These are phyloP conservation scores for Elongisporangium undulatum DNA, from an alignment of 352 stramenopile genomes.

Conservation along the genomic window DNA sequence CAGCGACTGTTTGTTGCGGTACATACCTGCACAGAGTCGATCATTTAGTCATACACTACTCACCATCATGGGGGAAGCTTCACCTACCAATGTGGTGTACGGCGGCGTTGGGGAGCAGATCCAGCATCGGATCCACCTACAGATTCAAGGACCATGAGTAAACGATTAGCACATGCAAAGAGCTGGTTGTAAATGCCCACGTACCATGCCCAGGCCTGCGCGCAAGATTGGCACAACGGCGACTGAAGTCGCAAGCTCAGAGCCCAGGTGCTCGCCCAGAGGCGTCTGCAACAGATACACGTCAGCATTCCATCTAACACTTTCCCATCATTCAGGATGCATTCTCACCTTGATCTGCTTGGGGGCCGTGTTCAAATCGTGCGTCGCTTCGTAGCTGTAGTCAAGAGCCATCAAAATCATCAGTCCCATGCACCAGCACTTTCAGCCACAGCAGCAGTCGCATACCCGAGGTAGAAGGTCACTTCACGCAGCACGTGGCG, in stretches of 20 bases:
- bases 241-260: conserved; percentile 89
- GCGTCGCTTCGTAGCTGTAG: conserved; percentile 74
- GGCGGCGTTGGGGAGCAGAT: conserved; percentile 93
- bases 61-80: conserved; percentile 9
- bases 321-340: neutral
- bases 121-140: conserved; percentile 95
- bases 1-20: conserved; percentile 88
- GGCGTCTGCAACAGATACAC: conserved; percentile 39
- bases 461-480: conserved; percentile 96
- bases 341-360: conserved; percentile 67
- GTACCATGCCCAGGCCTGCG: conserved; percentile 86
- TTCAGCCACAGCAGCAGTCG: too few species aligned
- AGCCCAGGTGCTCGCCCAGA: conserved; percentile 68
- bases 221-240: conserved; percentile 97
- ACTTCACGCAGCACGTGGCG: conserved; percentile 95
- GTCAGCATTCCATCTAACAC: neutral
- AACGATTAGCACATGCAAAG: neutral
- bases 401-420: neutral
- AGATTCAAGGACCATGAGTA: conserved; percentile 2
- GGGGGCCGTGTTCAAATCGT: conserved; percentile 54
- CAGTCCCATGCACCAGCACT: too few species aligned
- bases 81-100: conserved; percentile 97
- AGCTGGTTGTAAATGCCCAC: neutral
- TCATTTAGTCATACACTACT: conserved; percentile 3
- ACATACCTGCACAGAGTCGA: conserved; percentile 51